Percentiles rank a stretch among this genome's conserved stretches.
phyloP scores from a whole-genome alignment of 257 asterid species.

The Solanum clarkiae region DNA sequence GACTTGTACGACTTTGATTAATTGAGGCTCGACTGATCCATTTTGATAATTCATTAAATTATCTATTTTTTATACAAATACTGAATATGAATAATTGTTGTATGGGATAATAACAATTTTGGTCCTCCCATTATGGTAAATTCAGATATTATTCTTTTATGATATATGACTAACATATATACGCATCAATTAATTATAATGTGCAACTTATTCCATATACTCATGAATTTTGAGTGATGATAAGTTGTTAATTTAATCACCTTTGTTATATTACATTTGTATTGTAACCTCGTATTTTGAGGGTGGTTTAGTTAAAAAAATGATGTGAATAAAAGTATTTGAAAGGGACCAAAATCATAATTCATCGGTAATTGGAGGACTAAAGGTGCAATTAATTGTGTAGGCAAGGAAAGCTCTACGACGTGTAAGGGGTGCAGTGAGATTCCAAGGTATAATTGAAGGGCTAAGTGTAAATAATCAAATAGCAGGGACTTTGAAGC shows the following conservation, averaged over 20 bases:
- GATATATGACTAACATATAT: too few relatives aligned
- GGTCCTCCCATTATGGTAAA: background rate
- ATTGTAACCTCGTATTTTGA: background rate
- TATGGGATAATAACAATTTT: background rate
- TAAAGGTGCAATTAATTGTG: background rate
- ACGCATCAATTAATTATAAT: too few relatives aligned
- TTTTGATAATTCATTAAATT: too few relatives aligned
- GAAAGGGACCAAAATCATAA: background rate
- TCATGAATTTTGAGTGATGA: too few relatives aligned
- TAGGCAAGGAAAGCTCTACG: slow-evolving; percentile 43
- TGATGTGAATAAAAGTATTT: too few relatives aligned
- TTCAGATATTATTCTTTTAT: background rate
- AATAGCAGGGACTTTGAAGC: slow-evolving; percentile 38
- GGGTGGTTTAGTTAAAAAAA: background rate
- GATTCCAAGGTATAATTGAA: slow-evolving; percentile 27
- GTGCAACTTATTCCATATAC: background rate
- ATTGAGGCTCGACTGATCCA: too few relatives aligned
- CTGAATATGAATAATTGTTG: too few relatives aligned
- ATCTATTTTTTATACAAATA: background rate
- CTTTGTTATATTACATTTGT: background rate
- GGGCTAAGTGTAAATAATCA: slow-evolving; percentile 30
- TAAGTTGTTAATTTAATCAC: too few relatives aligned
- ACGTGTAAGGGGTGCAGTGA: slow-evolving; percentile 27
- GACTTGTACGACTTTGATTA: too few relatives aligned
- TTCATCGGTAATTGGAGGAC: background rate